phyloP scores from a whole-genome alignment of 495 filamentous ascomycete genomes.

The Penicillium manginii region DNA sequence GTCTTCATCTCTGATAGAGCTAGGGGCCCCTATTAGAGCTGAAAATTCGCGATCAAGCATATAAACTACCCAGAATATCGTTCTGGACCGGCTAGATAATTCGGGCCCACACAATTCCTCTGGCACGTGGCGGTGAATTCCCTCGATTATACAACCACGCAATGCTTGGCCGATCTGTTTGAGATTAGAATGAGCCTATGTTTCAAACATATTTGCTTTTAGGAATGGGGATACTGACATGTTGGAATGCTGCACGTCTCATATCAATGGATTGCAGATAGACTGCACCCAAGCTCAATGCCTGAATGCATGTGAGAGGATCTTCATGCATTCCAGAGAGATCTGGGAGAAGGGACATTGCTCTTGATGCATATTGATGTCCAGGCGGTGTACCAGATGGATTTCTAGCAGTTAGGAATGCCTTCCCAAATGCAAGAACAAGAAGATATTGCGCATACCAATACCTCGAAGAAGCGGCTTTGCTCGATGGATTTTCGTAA shows the following conservation, averaged over 20 bases:
- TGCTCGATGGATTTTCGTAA: slow-evolving; percentile 30
- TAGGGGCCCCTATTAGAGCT: slow-evolving; percentile 41
- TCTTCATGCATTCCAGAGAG: slow-evolving; percentile 39
- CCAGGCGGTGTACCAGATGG: slow-evolving; percentile 39
- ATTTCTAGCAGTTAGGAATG: slow-evolving; percentile 35
- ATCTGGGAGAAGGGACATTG: slow-evolving; percentile 43
- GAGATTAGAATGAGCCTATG: not conserved
- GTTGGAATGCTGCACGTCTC: slow-evolving; percentile 39
- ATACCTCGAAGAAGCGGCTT: slow-evolving; percentile 30
- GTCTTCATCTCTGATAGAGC: slow-evolving; percentile 42
- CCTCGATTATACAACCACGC: slow-evolving; percentile 40
- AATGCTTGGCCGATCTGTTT: slow-evolving; percentile 41
- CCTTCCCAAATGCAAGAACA: slow-evolving; percentile 46
- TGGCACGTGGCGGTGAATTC: slow-evolving; percentile 40
- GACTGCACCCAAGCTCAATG: slow-evolving; percentile 36
- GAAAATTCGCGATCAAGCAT: slow-evolving; percentile 44
- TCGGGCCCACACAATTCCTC: slow-evolving; percentile 28
- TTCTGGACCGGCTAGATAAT: slow-evolving; percentile 34
- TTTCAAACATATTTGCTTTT: not conserved
- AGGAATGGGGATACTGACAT: slow-evolving; percentile 22
- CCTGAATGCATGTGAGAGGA: slow-evolving; percentile 38
- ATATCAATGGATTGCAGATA: slow-evolving; percentile 46
- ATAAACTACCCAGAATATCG: slow-evolving; percentile 46
- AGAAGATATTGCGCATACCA: slow-evolving; percentile 47
- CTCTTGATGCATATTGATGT: slow-evolving; percentile 38